These are phyloP conservation scores for Coprinopsis marcescibilis DNA, from an alignment of 768 basidiomycete genomes.

Conservation along the genomic window DNA sequence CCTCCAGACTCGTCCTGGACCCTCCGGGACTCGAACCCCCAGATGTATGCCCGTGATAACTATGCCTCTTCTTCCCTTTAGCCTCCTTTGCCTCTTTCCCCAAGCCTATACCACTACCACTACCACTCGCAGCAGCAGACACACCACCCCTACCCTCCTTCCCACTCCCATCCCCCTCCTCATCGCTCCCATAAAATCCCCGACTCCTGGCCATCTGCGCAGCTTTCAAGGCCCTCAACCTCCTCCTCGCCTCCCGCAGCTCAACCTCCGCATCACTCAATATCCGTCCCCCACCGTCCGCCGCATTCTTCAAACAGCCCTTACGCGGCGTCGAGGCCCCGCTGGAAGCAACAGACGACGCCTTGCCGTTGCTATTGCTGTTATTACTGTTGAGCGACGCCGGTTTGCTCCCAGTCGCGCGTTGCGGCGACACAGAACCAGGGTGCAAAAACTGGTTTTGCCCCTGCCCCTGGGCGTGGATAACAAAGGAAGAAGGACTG, in stretches of 20 bases:
- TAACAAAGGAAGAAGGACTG: too few relatives aligned
- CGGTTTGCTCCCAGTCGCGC: too few relatives aligned
- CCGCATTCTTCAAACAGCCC: not conserved
- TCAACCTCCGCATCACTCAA: not conserved
- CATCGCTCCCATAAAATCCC: not conserved
- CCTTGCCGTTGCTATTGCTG: too few relatives aligned
- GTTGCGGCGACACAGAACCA: too few relatives aligned
- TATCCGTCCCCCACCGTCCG: not conserved
- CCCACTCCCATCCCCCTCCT: not conserved
- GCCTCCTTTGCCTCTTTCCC: not conserved
- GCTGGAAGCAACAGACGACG: too few relatives aligned
- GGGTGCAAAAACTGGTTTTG: too few relatives aligned
- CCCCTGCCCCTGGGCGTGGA: too few relatives aligned
- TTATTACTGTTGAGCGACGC: too few relatives aligned
- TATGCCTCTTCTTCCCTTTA: not conserved
- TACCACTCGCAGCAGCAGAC: not conserved
- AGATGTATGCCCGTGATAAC: not conserved
- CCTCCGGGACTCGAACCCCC: too few relatives aligned
- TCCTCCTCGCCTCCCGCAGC: not conserved
- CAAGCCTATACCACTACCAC: not conserved
- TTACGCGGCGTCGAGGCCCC: not conserved
- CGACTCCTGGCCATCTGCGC: not conserved
- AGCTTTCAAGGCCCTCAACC: not conserved
- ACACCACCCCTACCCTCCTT: not conserved
- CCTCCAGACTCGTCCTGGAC: too few relatives aligned